These are phyloP conservation scores for Amanita pseudoporphyria DNA, from an alignment of 768 basidiomycete genomes.

Conservation along the genomic window DNA sequence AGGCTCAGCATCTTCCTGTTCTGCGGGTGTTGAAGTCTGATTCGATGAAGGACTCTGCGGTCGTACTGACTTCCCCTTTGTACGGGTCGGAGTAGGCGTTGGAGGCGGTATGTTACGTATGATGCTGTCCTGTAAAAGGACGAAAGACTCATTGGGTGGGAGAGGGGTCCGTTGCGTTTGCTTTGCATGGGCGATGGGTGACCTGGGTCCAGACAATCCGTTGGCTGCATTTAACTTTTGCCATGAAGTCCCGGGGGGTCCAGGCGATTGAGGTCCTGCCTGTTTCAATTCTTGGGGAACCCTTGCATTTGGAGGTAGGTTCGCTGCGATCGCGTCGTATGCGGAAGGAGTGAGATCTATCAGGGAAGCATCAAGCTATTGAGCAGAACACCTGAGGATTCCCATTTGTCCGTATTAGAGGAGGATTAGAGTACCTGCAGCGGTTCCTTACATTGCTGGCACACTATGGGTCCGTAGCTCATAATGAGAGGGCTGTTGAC, in stretches of 20 bases:
- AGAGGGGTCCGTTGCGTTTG: constrained; percentile 43
- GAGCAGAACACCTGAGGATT: constrained; percentile 8
- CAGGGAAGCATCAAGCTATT: constrained; percentile 83
- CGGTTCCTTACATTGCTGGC: constrained; percentile 89
- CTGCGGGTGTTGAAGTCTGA: constrained; percentile 16
- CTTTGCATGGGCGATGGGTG: constrained; percentile 47
- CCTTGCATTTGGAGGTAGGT: constrained; percentile 42
- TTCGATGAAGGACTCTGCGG: constrained; percentile 20
- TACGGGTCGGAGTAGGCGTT: constrained; percentile 27
- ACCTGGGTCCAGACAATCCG: constrained; percentile 20
- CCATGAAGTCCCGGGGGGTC: constrained; percentile 45
- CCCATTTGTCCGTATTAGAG: constrained; percentile 10
- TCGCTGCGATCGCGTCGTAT: constrained; percentile 74
- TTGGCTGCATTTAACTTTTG: constrained; percentile 40
- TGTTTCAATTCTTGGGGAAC: constrained; percentile 22
- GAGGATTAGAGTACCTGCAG: constrained; percentile 46
- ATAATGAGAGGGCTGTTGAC: constrained; percentile 18
- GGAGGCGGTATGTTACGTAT: constrained; percentile 60
- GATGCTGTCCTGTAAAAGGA: constrained; percentile 79
- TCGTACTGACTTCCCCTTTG: constrained; percentile 38
- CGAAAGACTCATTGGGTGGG: constrained; percentile 82
- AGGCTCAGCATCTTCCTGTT: constrained; percentile 39
- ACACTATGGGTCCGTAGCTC: constrained; percentile 41
- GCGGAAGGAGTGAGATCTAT: constrained; percentile 78
- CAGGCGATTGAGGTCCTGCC: constrained; percentile 9